Conservation (phyloP, 2,329 filamentous ascomycete genomes). For the Dichotomopilus funicola region DNA sequence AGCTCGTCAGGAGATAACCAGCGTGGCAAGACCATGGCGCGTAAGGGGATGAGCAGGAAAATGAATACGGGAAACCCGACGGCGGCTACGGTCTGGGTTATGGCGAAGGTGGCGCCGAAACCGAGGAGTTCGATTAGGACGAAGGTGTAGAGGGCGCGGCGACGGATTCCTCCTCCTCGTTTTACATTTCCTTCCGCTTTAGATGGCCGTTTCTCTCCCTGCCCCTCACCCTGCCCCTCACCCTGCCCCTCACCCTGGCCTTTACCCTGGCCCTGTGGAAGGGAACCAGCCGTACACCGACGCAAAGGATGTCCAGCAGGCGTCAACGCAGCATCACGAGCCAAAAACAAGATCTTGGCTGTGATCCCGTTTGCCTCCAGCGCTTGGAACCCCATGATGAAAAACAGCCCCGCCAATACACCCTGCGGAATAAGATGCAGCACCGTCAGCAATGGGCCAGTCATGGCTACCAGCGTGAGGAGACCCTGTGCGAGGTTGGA, state of each 20-base stretch:
- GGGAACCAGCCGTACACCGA: too few species aligned
- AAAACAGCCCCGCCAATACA: slow-evolving; percentile 74
- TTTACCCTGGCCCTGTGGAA: too few species aligned
- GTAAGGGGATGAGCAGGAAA: slow-evolving; percentile 59
- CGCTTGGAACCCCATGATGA: slow-evolving; percentile 77
- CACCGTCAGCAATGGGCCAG: slow-evolving; percentile 64
- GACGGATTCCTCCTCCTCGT: too few species aligned
- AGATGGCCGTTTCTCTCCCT: too few species aligned
- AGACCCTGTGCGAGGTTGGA: slow-evolving; percentile 75
- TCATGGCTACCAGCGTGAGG: slow-evolving; percentile 72
- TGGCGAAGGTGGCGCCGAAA: slow-evolving; percentile 73
- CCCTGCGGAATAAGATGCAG: slow-evolving; percentile 73
- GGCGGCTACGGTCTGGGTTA: slow-evolving; percentile 73
- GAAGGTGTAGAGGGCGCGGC: slow-evolving; percentile 63
- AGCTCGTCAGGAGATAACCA: slow-evolving; percentile 58
- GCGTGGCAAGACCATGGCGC: slow-evolving; percentile 56
- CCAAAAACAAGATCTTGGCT: slow-evolving; percentile 63
- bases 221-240: too few species aligned
- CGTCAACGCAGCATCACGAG: slow-evolving; percentile 58
- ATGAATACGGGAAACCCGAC: slow-evolving; percentile 76
- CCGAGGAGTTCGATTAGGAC: slow-evolving; percentile 61
- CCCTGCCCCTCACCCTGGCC: too few species aligned
- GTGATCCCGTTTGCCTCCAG: slow-evolving; percentile 73
- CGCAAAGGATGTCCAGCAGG: slow-evolving; percentile 50
- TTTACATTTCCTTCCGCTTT: too few species aligned